Conservation (phyloP, 257 asterid species). For the Rehmannia glutinosa region DNA sequence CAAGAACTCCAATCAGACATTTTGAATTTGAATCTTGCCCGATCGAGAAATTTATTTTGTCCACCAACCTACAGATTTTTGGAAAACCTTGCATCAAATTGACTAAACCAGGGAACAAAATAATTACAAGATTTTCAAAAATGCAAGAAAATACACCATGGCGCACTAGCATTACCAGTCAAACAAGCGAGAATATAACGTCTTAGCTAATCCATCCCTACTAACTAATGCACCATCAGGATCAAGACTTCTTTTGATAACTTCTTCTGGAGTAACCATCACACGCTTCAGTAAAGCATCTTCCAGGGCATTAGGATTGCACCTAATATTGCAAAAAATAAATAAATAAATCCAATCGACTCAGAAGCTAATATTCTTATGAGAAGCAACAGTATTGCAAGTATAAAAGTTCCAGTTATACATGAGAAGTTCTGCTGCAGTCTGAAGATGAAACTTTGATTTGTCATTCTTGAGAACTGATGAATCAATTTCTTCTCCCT, state of each 20-base stretch:
- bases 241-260: constrained; percentile 90
- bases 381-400: constrained; percentile 3
- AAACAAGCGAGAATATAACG: constrained; percentile 75
- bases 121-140: not conserved
- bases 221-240: constrained; percentile 74
- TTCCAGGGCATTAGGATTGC: constrained; percentile 61
- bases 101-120: constrained; percentile 8
- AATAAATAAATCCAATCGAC: not conserved
- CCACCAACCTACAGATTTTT: constrained; percentile 65
- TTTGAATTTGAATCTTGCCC: constrained; percentile 79
- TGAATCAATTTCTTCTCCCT: constrained; percentile 71
- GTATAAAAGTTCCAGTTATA: constrained; percentile 24
- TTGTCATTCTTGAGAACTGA: constrained; percentile 75
- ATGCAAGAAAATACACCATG: constrained; percentile 4
- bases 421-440: constrained; percentile 81
- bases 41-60: constrained; percentile 70
- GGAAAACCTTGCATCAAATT: constrained; percentile 14
- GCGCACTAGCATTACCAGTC: constrained; percentile 48
- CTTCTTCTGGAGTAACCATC: constrained; percentile 96
- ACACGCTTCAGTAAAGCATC: constrained; percentile 89
- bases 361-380: not conserved
- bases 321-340: constrained; percentile 39
- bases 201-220: constrained; percentile 89
- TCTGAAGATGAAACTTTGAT: constrained; percentile 74
- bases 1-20: constrained; percentile 82